Conservation (phyloP, 2,329 filamentous ascomycete genomes). For the Aspergillus latus region DNA sequence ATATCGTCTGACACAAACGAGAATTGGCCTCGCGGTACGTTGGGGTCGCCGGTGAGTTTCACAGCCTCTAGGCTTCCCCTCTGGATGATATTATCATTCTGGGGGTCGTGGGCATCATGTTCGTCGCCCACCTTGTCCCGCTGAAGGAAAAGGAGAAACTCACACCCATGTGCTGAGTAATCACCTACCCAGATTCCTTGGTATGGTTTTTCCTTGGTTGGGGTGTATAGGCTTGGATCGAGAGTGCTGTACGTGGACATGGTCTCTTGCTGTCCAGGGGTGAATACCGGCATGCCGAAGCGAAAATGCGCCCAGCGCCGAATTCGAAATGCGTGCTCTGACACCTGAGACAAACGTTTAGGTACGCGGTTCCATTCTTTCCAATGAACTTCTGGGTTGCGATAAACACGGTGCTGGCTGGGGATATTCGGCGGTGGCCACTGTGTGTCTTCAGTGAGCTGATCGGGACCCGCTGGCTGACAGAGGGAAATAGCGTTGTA, state of each 20-base stretch:
- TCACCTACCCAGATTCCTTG: conserved; percentile 92
- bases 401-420: conserved; percentile 57
- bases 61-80: conserved; percentile 74
- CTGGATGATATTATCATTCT: conserved; percentile 52
- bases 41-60: conserved; percentile 88
- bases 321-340: conserved; percentile 69
- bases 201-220: conserved; percentile 76
- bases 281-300: conserved; percentile 44
- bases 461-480: conserved; percentile 46
- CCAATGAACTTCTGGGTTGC: conserved; percentile 47
- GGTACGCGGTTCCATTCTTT: conserved; percentile 52
- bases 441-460: conserved; percentile 51
- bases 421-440: conserved; percentile 79
- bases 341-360: conserved; percentile 58
- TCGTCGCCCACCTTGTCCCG: conserved; percentile 48
- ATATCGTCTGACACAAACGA: conserved; percentile 81
- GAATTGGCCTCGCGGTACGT: conserved; percentile 82
- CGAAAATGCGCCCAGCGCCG: conserved; percentile 72
- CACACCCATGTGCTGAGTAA: conserved; percentile 82
- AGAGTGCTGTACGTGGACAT: conserved; percentile 70
- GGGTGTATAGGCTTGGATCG: conserved; percentile 72
- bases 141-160: conserved; percentile 82
- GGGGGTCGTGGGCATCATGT: conserved; percentile 44
- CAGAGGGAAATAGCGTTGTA: conserved; percentile 70
- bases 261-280: conserved; percentile 42